Base-by-base conservation (phyloP, 495 filamentous ascomycete genomes). In the Chaetomium fimeti region DNA sequence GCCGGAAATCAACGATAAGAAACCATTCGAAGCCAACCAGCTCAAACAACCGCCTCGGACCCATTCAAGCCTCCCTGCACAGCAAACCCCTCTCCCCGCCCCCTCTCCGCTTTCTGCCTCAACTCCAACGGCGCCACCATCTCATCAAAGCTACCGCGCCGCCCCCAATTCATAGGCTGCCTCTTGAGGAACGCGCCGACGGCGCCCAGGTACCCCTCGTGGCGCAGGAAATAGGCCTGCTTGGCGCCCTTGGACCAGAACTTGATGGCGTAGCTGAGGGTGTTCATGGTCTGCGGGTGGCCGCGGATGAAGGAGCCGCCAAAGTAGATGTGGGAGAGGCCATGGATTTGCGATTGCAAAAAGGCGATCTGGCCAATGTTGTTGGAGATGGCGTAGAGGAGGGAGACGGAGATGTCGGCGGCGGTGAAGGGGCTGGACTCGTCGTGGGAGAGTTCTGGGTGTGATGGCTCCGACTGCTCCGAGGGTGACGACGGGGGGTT, bases 321-420 rank as follows among this genome's bases (percentile, higher is more conserved):
- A 71, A 98, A 98, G 76, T 98, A 98, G 61, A 98, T 98, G 72
- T 92, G 88, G 58, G 90, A 89, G 22, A 97, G 82, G 54, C 85
- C 82, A 74, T 98, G 92, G 71, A 96, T 94, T 69, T 96, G 91
- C 36, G 91, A 93, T 70, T 97, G 92, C 25, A 98, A 81, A 74
- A 95, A 97, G 43, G 94, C 91, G 65, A 98, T 96, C 80, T 98
- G 94, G 15, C 94, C 94, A 60, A 98, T 97, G 76, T 98, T 98
- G 77, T 98, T 98, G 75, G 91, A 83, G 52, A 85, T 82, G 47
- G 93, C 92, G 74, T 96, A 97, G 5, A 96, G 82, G 47, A 96
- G 80, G 13, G 83, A 82, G 0, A 82, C 77, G 15, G 82, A 83
- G 43, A 85, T 77, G 66, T 85, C 83, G 62, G 80, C 71, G 45